Percentiles rank a stretch among this genome's conserved stretches.
Evolutionary conservation across 331 rosid genomes (phyloP).

Genomic region (Saraca asoca): DNA sequence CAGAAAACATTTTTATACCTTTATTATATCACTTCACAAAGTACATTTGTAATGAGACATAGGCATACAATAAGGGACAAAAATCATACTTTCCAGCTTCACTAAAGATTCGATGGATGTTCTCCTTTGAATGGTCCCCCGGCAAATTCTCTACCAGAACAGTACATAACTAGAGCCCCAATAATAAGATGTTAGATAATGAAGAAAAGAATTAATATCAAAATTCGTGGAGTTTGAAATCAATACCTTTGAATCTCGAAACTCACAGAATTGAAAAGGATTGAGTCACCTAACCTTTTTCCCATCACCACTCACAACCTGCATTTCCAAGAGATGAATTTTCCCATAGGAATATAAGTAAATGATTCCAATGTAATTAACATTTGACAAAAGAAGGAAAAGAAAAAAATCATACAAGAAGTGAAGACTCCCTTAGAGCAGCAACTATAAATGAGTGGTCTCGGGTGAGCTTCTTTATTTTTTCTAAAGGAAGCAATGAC

Average conservation of each 20-base stretch:
- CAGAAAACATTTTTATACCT: slow-evolving; percentile 16
- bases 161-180: slow-evolving; percentile 72
- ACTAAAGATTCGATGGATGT: slow-evolving; percentile 67
- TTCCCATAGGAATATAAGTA: slow-evolving; percentile 34
- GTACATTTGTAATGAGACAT: neutral
- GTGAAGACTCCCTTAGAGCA: slow-evolving; percentile 80
- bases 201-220: slow-evolving; percentile 5
- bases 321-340: slow-evolving; percentile 29
- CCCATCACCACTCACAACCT: slow-evolving; percentile 85
- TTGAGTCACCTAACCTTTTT: slow-evolving; percentile 81
- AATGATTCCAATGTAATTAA: slow-evolving; percentile 24
- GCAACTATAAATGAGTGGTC: slow-evolving; percentile 54
- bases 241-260: slow-evolving; percentile 76
- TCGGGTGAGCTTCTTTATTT: slow-evolving; percentile 72
- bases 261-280: slow-evolving; percentile 54
- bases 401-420: slow-evolving; percentile 58
- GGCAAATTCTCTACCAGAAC: slow-evolving; percentile 94
- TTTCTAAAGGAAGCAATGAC: slow-evolving; percentile 80
- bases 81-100: slow-evolving; percentile 82
- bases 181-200: slow-evolving; percentile 42
- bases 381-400: slow-evolving; percentile 28
- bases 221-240: slow-evolving; percentile 23
- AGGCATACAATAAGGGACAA: slow-evolving; percentile 14
- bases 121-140: slow-evolving; percentile 78
- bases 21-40: slow-evolving; percentile 7